Evolutionary conservation across 208 protist genomes (phyloP).

Genomic region (Acanthamoeba royreba): DNA sequence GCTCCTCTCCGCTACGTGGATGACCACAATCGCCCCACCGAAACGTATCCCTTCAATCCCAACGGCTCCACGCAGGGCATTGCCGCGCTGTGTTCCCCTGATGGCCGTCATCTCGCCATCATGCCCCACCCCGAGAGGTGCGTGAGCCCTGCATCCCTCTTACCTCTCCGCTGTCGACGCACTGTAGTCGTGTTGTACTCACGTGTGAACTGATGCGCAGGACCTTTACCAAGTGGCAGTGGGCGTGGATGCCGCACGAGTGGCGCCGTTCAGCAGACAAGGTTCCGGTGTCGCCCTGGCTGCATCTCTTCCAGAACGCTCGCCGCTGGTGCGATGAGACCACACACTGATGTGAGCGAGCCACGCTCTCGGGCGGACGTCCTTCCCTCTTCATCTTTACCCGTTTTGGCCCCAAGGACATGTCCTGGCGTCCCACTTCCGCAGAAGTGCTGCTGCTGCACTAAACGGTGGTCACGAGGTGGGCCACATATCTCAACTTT

Average conservation of each 20-base stretch:
- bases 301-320: constrained; percentile 78
- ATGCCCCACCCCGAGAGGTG: constrained; percentile 85
- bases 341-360: no score
- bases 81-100: constrained; percentile 72
- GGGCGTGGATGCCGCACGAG: constrained; percentile 61
- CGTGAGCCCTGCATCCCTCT: no score
- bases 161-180: no score
- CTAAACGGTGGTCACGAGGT: no score
- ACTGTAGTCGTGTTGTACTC: no score
- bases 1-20: constrained; percentile 78
- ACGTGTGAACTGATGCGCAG: no score
- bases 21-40: constrained; percentile 30
- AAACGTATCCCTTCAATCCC: constrained; percentile 78
- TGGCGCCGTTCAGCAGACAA: not conserved
- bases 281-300: constrained; percentile 57
- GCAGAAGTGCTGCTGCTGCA: no score
- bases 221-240: constrained; percentile 72
- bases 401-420: no score
- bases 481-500: no score
- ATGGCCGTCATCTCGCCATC: constrained; percentile 79
- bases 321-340: constrained; percentile 34
- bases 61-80: constrained; percentile 76
- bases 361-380: no score
- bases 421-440: no score
- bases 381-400: no score